Evolutionary conservation across 2,329 filamentous ascomycete species (phyloP).

Genomic region (Colletotrichum zoysiae): DNA sequence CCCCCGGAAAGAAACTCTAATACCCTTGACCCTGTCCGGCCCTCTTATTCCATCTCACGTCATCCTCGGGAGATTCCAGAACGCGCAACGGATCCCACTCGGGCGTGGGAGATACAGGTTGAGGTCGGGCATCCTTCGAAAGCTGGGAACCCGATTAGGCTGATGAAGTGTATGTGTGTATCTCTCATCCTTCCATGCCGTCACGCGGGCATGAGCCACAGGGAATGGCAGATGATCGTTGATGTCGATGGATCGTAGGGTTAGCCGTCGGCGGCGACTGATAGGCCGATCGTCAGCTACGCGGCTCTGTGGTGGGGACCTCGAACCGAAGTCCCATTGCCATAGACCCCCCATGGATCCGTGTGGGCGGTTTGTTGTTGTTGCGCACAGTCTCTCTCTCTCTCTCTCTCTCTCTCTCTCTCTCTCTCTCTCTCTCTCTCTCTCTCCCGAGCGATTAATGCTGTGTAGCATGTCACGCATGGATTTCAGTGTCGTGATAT

Average conservation of each 20-base stretch:
- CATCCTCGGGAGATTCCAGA: slow-evolving; percentile 37
- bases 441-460: slow-evolving; percentile 2
- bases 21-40: slow-evolving; percentile 11
- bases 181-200: neutral
- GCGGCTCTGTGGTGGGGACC: slow-evolving; percentile 6
- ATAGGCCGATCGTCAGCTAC: neutral
- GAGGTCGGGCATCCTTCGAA: neutral
- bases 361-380: neutral
- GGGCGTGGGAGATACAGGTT: neutral
- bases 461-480: slow-evolving; percentile 12
- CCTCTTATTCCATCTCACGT: slow-evolving; percentile 29
- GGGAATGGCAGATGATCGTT: neutral
- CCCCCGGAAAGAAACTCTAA: slow-evolving; percentile 2
- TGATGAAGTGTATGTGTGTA: neutral
- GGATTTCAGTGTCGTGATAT: neutral
- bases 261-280: neutral
- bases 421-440: neutral
- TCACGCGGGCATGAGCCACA: neutral
- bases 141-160: neutral
- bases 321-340: neutral
- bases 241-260: neutral
- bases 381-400: neutral
- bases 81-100: neutral
- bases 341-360: neutral
- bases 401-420: neutral